Base-by-base conservation (phyloP, 1,284 basidiomycete genomes). In the Apiotrichum domesticum region DNA sequence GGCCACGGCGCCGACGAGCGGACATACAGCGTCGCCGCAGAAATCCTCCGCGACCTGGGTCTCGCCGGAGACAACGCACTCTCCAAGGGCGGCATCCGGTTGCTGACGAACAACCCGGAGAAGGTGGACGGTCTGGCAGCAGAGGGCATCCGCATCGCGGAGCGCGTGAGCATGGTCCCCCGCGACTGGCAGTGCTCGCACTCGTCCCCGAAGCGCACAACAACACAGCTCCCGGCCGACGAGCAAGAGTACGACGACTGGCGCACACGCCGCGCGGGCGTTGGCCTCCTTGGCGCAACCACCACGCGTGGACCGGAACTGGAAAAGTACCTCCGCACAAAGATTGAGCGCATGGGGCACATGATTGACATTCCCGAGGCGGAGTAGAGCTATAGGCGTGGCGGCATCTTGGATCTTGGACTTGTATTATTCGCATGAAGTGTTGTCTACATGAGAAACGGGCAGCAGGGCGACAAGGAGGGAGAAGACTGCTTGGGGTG, bases 71-170 rank as follows among this genome's bases (percentile, higher is more conserved):
- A 64, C 35, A 80, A 81, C 41, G 70, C 72, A 5, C 78, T 78
- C 45, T 83, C 84, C 58, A 82, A 83, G 45, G 79, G 79, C 41
- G 84, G 85, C 40, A 83, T 96, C 43, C 81, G 90, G 53, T 79
- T 98, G 61, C 79, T 98, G 75, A 98, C 96, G 54, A 98, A 98
- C 78, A 98, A 98, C 75, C 95, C 96, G 13, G 94, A 95, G 75
- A 98, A 98, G 78, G 88, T 98, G 56, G 82, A 85, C 65, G 91
- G 93, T 47, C 78, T 98, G 62, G 83, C 88, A 72, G 81, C 80
- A 63, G 94, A 97, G 74, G 90, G 91, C 0, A 81, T 98, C 55
- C 79, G 74, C 33, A 84, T 98, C 35, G 80, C 81, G 5, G 92
- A 98, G 76, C 83, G 93, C 9, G 90, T 98, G 11, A 82, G 88